These are phyloP conservation scores for Phalaenopsis hybrid DNA, from an alignment of 116 monocot genomes.

Conservation along the genomic window DNA sequence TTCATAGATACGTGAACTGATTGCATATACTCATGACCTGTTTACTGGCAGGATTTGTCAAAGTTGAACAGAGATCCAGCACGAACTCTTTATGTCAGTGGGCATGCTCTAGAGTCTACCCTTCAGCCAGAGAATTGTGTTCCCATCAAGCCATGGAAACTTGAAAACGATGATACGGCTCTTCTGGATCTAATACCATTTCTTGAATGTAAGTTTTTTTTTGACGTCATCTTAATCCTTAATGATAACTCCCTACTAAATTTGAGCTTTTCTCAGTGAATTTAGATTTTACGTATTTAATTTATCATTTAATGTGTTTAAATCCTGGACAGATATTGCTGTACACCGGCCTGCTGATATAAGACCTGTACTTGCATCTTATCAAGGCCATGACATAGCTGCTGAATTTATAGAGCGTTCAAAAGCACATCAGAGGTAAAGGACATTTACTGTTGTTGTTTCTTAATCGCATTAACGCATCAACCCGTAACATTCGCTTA, in stretches of 20 bases:
- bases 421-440: conserved; percentile 80
- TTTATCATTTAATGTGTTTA: neutral
- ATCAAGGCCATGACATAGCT: conserved; percentile 81
- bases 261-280: neutral
- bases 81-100: conserved; percentile 72
- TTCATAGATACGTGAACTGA: neutral
- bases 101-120: conserved; percentile 54
- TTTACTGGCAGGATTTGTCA: conserved; percentile 58
- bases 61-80: conserved; percentile 95
- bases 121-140: conserved; percentile 88
- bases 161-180: conserved; percentile 83
- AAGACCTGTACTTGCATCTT: conserved; percentile 87
- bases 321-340: conserved; percentile 49
- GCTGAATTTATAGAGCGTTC: conserved; percentile 84
- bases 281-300: neutral
- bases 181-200: conserved; percentile 91
- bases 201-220: conserved; percentile 72
- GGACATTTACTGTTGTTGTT: neutral
- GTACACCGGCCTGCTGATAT: conserved; percentile 83
- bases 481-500: neutral
- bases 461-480: neutral
- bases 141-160: conserved; percentile 70
- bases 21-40: neutral
- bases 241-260: neutral
- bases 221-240: neutral